phyloP scores from a whole-genome alignment of 23 red algal genomes.

The Gracilaria gracilis region DNA sequence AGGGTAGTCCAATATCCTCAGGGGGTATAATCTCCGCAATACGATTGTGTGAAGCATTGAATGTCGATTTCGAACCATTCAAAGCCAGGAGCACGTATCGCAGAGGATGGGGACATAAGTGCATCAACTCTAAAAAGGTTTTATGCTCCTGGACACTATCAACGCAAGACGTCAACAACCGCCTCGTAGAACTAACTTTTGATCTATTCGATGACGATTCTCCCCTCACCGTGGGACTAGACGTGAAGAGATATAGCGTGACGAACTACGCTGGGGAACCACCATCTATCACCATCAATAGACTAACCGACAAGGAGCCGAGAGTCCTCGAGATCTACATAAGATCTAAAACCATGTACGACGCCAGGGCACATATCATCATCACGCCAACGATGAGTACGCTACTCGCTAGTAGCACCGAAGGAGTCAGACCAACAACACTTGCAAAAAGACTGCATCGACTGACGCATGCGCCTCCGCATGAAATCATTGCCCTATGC shows the following conservation, averaged over 20 bases:
- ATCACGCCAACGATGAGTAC: background rate
- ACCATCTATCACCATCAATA: background rate
- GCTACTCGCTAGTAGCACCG: background rate
- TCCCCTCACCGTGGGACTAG: background rate
- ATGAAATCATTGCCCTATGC: slow-evolving; percentile 7
- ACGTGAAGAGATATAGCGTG: background rate
- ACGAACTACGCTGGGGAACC: background rate
- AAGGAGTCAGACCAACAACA: background rate
- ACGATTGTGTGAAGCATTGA: slow-evolving; percentile 21
- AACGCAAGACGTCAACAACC: background rate
- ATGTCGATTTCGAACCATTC: background rate
- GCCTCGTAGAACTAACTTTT: background rate
- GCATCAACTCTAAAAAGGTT: background rate
- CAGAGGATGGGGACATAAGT: slow-evolving; percentile 22
- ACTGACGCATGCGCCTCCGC: no score
- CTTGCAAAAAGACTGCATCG: slow-evolving; percentile 17
- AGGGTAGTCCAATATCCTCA: background rate
- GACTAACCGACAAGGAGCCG: background rate
- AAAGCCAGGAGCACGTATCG: background rate
- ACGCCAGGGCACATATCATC: background rate
- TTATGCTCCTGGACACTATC: background rate
- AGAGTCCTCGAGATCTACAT: background rate
- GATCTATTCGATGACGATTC: background rate
- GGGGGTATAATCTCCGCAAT: slow-evolving; percentile 8
- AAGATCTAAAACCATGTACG: background rate